Base-by-base conservation (phyloP, 139 green algal genomes). In the Marvania coccoides region DNA sequence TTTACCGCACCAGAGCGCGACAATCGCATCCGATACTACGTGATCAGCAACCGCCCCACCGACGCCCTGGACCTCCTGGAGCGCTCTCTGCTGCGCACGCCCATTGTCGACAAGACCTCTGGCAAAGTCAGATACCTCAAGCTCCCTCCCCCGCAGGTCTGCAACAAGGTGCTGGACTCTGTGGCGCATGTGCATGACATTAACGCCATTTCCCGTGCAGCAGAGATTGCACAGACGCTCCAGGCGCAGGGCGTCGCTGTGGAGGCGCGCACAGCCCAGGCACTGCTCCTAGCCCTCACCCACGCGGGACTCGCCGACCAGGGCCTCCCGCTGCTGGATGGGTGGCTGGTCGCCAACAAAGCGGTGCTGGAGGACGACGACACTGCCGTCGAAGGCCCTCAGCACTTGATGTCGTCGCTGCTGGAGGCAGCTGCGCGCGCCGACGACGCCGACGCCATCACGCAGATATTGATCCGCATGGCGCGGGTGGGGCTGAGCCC, bases 311-410 rank as follows among this genome's bases (percentile, higher is more conserved):
- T 24, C 6, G 35, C 60, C 14, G 5, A 15, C 6, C 31, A 38
- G 3, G 60, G 47, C 24, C 56, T 75, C 26, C 46, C 63, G 1
- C 33, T 69, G 6, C 47, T 75, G 10, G 69, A 75, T 7, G 47
- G 26, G 24, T 72, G 60, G 61, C 58, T 76, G 61, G 31, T 59
- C 36, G 47, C 55, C 54, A 36, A 65, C n/a, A 38, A 42, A 34
- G 58, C 68, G 26, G 45, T n/a, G 26, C 47, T 75, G 19, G 36
- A 47, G 8, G 69, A 64, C 0, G 60, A 75, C 10, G 47, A 24
- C 1, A 38, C 26, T 10, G 37, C 4, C 24, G 10, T 1, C 30
- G 26, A 1, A 15, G 12, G 8, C 37, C 3, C 62, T 59, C 29
- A 24, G 39, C 58, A 64, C 14, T 10, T 75, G 29, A 40, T 75